A percentile compares a stretch with the other conserved stretches of the same genome.
These are phyloP conservation scores for Fusarium continuum DNA, from an alignment of 2,329 filamentous ascomycete species.

Conservation along the genomic window DNA sequence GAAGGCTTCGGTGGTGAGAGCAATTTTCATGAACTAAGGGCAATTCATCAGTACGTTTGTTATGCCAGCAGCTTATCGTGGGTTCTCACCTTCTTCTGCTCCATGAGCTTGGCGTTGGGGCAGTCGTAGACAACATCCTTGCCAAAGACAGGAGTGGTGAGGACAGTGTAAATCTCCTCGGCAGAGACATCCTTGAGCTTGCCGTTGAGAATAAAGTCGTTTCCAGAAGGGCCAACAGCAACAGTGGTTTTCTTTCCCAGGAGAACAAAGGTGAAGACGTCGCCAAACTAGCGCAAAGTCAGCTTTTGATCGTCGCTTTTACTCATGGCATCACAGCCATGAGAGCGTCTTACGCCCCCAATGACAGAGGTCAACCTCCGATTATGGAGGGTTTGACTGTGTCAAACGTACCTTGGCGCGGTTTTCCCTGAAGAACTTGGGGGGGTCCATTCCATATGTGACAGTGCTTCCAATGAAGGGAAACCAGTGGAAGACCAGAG, in stretches of 20 bases:
- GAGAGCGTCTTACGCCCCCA: not conserved
- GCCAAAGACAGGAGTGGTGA: constrained; percentile 79
- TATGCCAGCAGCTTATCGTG: not conserved
- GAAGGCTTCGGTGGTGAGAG: constrained; percentile 79
- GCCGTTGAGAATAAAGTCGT: constrained; percentile 91
- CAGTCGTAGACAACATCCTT: constrained; percentile 91
- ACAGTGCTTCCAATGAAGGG: constrained; percentile 90
- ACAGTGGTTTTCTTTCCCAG: constrained; percentile 91
- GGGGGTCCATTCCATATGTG: constrained; percentile 94
- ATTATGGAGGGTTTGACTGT: not conserved
- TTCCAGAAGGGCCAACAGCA: constrained; percentile 81
- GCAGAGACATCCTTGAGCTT: constrained; percentile 90
- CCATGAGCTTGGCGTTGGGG: constrained; percentile 91
- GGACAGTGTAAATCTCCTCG: constrained; percentile 86
- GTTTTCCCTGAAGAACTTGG: constrained; percentile 81
- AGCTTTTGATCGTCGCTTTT: constrained; percentile 11
- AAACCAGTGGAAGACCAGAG: constrained; percentile 82
- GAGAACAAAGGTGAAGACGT: constrained; percentile 89
- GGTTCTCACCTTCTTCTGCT: constrained; percentile 84
- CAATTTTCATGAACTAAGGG: constrained; percentile 80
- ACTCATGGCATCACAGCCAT: not conserved
- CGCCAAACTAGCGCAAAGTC: constrained; percentile 71
- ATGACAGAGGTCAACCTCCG: not conserved
- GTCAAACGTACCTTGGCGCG: constrained; percentile 72
- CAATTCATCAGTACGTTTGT: constrained; percentile 21